Conservation (phyloP, 805 yeast genomes). For the Yarrowia keelungensis region DNA sequence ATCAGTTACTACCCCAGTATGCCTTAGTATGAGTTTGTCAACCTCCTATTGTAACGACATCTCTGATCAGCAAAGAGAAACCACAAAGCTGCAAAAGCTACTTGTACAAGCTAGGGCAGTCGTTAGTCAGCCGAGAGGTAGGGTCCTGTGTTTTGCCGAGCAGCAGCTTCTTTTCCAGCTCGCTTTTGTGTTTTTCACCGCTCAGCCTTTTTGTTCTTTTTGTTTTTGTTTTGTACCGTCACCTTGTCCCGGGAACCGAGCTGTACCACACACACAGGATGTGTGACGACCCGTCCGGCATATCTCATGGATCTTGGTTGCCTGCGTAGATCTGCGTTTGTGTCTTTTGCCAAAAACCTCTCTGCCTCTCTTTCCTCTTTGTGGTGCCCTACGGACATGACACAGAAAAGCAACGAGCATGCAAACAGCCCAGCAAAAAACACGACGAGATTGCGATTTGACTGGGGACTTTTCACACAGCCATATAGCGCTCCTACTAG, state of each 20-base stretch:
- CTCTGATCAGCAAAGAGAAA: background rate
- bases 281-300: slow-evolving; percentile 26
- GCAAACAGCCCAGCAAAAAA: background rate
- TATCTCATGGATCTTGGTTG: slow-evolving; percentile 34
- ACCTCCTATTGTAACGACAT: background rate
- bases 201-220: background rate
- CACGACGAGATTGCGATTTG: background rate
- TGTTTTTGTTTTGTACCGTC: background rate
- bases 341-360: too few relatives aligned
- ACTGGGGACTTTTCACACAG: too few relatives aligned
- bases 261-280: slow-evolving; percentile 1
- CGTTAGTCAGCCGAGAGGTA: background rate
- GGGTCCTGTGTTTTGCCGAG: background rate
- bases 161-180: background rate
- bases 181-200: background rate
- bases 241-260: slow-evolving; percentile 17
- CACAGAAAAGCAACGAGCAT: slow-evolving; percentile 12
- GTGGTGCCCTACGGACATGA: slow-evolving; percentile 3
- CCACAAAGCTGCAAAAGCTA: too few relatives aligned
- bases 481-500: too few relatives aligned
- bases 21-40: too few relatives aligned
- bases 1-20: too few relatives aligned
- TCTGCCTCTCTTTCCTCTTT: slow-evolving; percentile 19
- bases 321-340: slow-evolving; percentile 31
- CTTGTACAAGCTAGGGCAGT: too few relatives aligned